These are phyloP conservation scores for Tympanopsis confertula DNA, from an alignment of 2,329 filamentous ascomycete genomes.

Conservation along the genomic window DNA sequence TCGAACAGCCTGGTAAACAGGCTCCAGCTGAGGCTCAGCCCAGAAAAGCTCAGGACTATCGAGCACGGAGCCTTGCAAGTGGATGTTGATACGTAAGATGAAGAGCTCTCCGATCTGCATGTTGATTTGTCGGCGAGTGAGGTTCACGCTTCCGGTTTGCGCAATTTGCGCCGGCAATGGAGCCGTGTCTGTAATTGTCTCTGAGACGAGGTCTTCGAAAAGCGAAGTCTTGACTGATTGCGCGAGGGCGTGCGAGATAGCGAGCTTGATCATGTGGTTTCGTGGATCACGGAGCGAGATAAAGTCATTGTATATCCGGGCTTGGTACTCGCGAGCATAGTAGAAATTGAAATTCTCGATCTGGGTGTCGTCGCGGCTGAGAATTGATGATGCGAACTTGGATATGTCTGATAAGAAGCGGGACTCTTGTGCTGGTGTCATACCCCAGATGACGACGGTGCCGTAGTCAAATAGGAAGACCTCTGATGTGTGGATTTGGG, in stretches of 20 bases:
- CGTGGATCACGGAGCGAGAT: slow-evolving; percentile 87
- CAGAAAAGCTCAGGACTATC: slow-evolving; percentile 97
- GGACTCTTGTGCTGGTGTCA: slow-evolving; percentile 81
- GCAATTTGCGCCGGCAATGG: slow-evolving; percentile 90
- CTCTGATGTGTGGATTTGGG: slow-evolving; percentile 79
- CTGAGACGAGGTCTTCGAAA: slow-evolving; percentile 89
- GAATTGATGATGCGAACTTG: slow-evolving; percentile 86
- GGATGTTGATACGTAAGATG: slow-evolving; percentile 94
- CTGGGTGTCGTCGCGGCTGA: slow-evolving; percentile 79
- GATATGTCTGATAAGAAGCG: slow-evolving; percentile 86
- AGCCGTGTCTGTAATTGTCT: slow-evolving; percentile 86
- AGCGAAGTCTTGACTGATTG: slow-evolving; percentile 68
- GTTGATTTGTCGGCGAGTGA: slow-evolving; percentile 85
- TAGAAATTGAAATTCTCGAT: slow-evolving; percentile 99
- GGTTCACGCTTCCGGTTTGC: slow-evolving; percentile 77
- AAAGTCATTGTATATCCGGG: slow-evolving; percentile 98
- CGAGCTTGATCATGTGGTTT: slow-evolving; percentile 96
- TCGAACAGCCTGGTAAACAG: slow-evolving; percentile 87
- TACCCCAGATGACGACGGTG: slow-evolving; percentile 96
- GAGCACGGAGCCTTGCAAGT: slow-evolving; percentile 89
- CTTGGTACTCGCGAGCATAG: slow-evolving; percentile 95
- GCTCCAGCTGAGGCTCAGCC: slow-evolving; percentile 93
- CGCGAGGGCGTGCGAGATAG: slow-evolving; percentile 87
- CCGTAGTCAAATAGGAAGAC: slow-evolving; percentile 96
- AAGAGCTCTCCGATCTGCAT: slow-evolving; percentile 99